Conservation (phyloP, 1,284 basidiomycete species). For the Cutaneotrichosporon daszewskae region DNA sequence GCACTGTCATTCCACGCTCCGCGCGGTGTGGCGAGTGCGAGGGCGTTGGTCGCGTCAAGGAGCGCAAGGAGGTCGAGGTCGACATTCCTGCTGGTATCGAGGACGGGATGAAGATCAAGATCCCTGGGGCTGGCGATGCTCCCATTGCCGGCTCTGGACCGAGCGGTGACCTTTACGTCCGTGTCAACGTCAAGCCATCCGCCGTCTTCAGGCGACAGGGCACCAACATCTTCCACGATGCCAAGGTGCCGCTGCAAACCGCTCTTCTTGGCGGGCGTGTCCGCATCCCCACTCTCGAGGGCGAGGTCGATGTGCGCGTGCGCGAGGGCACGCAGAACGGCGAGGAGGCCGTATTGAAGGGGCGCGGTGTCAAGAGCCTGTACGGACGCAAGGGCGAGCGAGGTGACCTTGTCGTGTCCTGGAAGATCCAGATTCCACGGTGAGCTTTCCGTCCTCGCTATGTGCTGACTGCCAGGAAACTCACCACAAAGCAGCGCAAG, state of each 20-base stretch:
- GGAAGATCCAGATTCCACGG: conserved; percentile 85
- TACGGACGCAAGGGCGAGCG: conserved; percentile 55
- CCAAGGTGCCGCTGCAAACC: conserved; percentile 83
- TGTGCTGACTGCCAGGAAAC: conserved; percentile 55
- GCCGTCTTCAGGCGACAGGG: conserved; percentile 88
- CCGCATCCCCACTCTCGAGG: conserved; percentile 89
- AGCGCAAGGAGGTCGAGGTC: conserved; percentile 71
- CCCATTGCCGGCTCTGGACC: conserved; percentile 71
- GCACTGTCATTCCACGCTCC: conserved; percentile 70
- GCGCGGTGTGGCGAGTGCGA: conserved; percentile 75
- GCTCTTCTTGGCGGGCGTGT: conserved; percentile 89
- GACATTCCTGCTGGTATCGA: conserved; percentile 90
- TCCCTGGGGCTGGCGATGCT: conserved; percentile 79
- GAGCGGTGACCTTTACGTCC: conserved; percentile 80
- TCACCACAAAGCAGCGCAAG: conserved; percentile 76
- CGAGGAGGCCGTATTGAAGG: conserved; percentile 91
- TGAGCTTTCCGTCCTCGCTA: conserved; percentile 53
- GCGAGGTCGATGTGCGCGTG: conserved; percentile 90
- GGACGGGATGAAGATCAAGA: conserved; percentile 88
- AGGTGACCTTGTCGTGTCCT: conserved; percentile 88
- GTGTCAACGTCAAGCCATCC: conserved; percentile 76
- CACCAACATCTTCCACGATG: conserved; percentile 82
- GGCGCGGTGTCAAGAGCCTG: conserved; percentile 72
- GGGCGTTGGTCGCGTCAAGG: conserved; percentile 82
- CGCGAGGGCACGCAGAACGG: conserved; percentile 92